These are phyloP conservation scores for Alternaria tenuissima DNA, from an alignment of 2,329 filamentous ascomycete genomes.

Conservation along the genomic window DNA sequence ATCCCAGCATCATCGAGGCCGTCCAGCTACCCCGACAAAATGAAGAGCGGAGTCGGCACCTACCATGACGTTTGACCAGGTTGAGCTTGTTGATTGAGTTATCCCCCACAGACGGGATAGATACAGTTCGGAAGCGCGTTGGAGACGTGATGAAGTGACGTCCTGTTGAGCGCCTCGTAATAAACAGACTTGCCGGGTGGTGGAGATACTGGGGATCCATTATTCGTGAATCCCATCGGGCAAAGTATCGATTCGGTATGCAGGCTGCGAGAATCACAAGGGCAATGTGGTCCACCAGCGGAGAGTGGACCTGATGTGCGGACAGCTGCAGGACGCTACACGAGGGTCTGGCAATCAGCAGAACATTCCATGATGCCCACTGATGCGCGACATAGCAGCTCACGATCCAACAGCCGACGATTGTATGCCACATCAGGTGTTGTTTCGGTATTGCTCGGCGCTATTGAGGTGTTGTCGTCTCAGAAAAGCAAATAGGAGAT, in stretches of 20 bases:
- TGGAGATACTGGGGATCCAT: slow-evolving; percentile 14
- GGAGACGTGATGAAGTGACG: background rate
- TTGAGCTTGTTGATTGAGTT: slow-evolving; percentile 1
- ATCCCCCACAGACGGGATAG: background rate
- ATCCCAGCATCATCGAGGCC: background rate
- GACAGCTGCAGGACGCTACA: slow-evolving; percentile 18
- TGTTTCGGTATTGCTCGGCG: slow-evolving; percentile 9
- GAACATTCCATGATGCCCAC: slow-evolving; percentile 1
- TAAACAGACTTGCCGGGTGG: slow-evolving; percentile 20
- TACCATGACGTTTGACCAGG: slow-evolving; percentile 4
- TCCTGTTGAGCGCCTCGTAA: slow-evolving; percentile 8
- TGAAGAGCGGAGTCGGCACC: background rate
- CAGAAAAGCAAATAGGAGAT: slow-evolving; percentile 14
- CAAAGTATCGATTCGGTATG: slow-evolving; percentile 6
- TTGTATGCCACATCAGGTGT: background rate
- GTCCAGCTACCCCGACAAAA: background rate
- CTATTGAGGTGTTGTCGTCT: slow-evolving; percentile 2
- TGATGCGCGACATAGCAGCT: background rate
- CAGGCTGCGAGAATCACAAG: slow-evolving; percentile 10
- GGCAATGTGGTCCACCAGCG: slow-evolving; percentile 12
- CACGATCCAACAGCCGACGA: background rate
- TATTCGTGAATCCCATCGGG: slow-evolving; percentile 12
- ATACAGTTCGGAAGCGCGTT: background rate
- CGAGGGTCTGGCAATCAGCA: background rate
- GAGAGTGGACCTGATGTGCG: slow-evolving; percentile 21